Evolutionary conservation across 1,139 yeast genomes (phyloP).

Genomic region (Suhomyces anneliseae): DNA sequence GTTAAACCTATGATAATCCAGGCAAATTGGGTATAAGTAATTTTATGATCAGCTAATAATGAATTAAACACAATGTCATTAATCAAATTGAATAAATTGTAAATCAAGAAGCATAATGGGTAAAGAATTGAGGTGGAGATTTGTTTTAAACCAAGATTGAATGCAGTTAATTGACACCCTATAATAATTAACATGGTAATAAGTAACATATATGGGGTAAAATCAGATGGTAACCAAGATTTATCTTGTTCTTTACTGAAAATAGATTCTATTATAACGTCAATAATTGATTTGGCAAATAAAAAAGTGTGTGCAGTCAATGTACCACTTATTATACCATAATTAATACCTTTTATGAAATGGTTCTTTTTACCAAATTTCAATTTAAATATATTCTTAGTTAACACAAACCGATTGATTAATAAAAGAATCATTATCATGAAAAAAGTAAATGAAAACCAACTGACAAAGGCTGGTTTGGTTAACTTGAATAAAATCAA

Average conservation of each 20-base stretch:
- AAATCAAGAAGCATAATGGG: constrained; percentile 83
- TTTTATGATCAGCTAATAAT: constrained; percentile 30
- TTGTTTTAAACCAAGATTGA: constrained; percentile 71
- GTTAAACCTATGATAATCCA: constrained; percentile 52
- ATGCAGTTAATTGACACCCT: constrained; percentile 69
- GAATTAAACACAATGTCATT: constrained; percentile 70
- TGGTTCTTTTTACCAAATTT: constrained; percentile 6
- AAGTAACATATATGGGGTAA: constrained; percentile 52
- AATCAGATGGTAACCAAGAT: constrained; percentile 20
- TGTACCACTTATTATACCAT: constrained; percentile 74
- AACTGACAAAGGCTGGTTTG: constrained; percentile 30
- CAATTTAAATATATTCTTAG: constrained; percentile 1
- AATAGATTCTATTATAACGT: constrained; percentile 54
- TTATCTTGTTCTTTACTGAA: constrained; percentile 23
- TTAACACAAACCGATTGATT: constrained; percentile 20
- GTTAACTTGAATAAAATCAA: constrained; percentile 27
- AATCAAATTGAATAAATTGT: constrained; percentile 69
- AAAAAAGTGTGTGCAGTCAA: constrained; percentile 83
- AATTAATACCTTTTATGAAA: constrained; percentile 53
- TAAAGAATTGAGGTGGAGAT: constrained; percentile 78
- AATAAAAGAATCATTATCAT: constrained; percentile 27
- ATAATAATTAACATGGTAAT: constrained; percentile 63
- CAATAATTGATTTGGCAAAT: constrained; percentile 81
- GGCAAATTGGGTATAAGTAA: constrained; percentile 36
- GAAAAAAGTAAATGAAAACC: constrained; percentile 42